These are phyloP conservation scores for Knufia fluminis DNA, from an alignment of 2,329 filamentous ascomycete genomes.

Conservation along the genomic window DNA sequence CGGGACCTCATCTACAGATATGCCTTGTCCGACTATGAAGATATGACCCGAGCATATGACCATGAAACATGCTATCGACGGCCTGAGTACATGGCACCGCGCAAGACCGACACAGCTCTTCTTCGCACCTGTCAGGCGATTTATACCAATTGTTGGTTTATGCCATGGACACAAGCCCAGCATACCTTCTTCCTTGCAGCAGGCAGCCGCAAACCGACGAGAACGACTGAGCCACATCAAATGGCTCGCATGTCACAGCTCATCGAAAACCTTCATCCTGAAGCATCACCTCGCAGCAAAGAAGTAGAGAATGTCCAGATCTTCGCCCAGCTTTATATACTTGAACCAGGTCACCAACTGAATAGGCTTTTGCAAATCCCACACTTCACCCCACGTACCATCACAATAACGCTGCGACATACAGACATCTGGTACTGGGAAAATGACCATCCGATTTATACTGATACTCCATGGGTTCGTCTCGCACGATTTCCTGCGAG, in stretches of 20 bases:
- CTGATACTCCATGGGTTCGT: slow-evolving; percentile 33
- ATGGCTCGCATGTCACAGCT: slow-evolving; percentile 7
- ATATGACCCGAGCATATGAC: slow-evolving; percentile 1
- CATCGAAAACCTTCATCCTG: slow-evolving; percentile 14
- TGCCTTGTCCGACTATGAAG: slow-evolving; percentile 24
- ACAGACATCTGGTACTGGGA: slow-evolving; percentile 44
- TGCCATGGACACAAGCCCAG: slow-evolving; percentile 34
- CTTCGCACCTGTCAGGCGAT: slow-evolving; percentile 36
- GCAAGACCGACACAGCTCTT: slow-evolving; percentile 30
- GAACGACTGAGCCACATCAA: slow-evolving; percentile 2
- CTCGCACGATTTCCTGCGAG: slow-evolving; percentile 25
- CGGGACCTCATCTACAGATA: slow-evolving; percentile 40
- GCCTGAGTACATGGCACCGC: slow-evolving; percentile 34
- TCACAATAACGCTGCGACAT: slow-evolving; percentile 42
- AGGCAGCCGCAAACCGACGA: slow-evolving; percentile 26
- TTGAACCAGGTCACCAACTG: slow-evolving; percentile 28
- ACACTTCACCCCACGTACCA: slow-evolving; percentile 27
- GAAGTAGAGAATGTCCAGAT: slow-evolving; percentile 29
- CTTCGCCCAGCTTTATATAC: slow-evolving; percentile 37
- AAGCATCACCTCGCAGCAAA: slow-evolving; percentile 19
- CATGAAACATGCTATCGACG: slow-evolving; percentile 17
- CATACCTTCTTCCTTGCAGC: slow-evolving; percentile 34
- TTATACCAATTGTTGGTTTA: slow-evolving; percentile 37
- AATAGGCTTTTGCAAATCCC: slow-evolving; percentile 23
- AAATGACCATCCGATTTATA: slow-evolving; percentile 27